Evolutionary conservation across 495 filamentous ascomycete genomes (phyloP), one percentile per base, ranked within the genome.

Genomic region (Xylaria bambusicola): DNA sequence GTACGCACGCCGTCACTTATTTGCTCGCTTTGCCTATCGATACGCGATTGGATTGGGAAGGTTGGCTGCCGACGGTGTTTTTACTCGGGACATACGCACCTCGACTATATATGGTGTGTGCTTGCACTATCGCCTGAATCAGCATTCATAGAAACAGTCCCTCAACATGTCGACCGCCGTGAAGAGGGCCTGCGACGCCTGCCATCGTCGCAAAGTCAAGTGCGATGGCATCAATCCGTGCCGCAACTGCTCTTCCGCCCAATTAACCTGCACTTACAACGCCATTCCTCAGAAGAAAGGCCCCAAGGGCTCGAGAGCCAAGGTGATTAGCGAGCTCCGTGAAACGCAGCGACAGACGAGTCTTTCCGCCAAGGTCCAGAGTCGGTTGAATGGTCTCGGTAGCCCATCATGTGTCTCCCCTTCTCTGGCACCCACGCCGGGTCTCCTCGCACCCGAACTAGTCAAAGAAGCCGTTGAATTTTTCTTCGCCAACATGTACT

Each of bases 231-330:
- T 84, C 66, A 84, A 81, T 65, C 84, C 87, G n/a, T 91, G 88
- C 71, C 82, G 82, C 45, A 88, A 89, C 68, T 92, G 89, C 71
- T 76, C 78, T 26, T 78, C 80, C 21, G 85, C 87, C 7, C 84
- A 86, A 52, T 75, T 94, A 29, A 77, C 77, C 2, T 93, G 90
- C 78, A 92, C 88, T 17, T 90, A 90, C 79, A 86, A 91, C 75
- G 83, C 88, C n/a, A 85, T 92, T 45, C 90, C 88, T 0, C 89
- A 90, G 74, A 93, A 92, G 76, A 92, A 93, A 73, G 91, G 90
- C 0, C 89, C 89, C 31, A 93, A 93, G 72, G 89, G 90, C 56
- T 88, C 84, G 63, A 77, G 89, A 52, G 90, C 91, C 40, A 93
- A 91, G 74, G 86, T 93, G 50, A 90, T 95, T 66, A 88, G 82